A percentile compares a stretch with the other conserved stretches of the same genome.
Evolutionary conservation across 495 filamentous ascomycete genomes (phyloP).

Genomic region (Lepidopterella palustris): DNA sequence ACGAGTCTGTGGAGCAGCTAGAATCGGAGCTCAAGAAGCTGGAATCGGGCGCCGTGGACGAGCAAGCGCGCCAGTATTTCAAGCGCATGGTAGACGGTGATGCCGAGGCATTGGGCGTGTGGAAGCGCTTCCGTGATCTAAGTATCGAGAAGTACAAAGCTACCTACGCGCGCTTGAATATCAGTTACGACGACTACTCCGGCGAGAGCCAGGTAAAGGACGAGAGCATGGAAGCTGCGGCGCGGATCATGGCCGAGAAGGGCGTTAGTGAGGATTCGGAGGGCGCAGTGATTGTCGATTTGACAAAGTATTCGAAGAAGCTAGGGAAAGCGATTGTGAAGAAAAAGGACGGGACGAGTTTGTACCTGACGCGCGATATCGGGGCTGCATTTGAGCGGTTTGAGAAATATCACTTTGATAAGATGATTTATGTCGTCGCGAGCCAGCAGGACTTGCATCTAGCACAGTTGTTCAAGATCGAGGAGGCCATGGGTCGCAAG

Average conservation of each 20-base stretch:
- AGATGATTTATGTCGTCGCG: conserved; percentile 71
- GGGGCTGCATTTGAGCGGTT: conserved; percentile 58
- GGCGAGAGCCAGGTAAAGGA: conserved; percentile 83
- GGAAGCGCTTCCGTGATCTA: conserved; percentile 83
- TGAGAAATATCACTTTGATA: conserved; percentile 60
- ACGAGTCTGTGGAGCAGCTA: conserved; percentile 34
- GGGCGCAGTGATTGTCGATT: conserved; percentile 81
- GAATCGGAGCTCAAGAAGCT: conserved; percentile 26
- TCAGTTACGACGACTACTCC: conserved; percentile 85
- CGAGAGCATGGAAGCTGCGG: conserved; percentile 67
- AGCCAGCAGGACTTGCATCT: conserved; percentile 68
- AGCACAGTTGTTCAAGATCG: conserved; percentile 63
- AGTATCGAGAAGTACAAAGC: conserved; percentile 57
- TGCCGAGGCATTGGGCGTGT: conserved; percentile 64
- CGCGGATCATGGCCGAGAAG: conserved; percentile 58
- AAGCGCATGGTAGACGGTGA: conserved; percentile 83
- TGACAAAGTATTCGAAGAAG: conserved; percentile 65
- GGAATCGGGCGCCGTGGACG: conserved; percentile 44
- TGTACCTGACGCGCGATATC: conserved; percentile 69
- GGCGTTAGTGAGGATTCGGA: conserved; percentile 73
- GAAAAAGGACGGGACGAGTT: conserved; percentile 60
- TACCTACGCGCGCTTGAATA: conserved; percentile 66
- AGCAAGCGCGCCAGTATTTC: conserved; percentile 71
- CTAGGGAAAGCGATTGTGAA: conserved; percentile 63
- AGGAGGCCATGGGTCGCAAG: conserved; percentile 59